These are phyloP conservation scores for Quercus berberidifolia DNA, from an alignment of 306 rosid species.

Conservation along the genomic window DNA sequence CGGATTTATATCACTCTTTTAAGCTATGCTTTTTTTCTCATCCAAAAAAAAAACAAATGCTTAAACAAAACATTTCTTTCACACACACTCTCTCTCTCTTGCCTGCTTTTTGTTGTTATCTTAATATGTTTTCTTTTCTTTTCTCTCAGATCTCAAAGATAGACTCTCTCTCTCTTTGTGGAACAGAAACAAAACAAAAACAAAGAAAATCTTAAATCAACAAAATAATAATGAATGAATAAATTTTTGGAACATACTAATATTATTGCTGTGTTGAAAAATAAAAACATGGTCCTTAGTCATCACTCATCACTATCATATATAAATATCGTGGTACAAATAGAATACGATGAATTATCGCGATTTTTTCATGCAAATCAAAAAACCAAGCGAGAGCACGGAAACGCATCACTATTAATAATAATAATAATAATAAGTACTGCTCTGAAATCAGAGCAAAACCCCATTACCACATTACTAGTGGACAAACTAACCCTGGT, in stretches of 20 bases:
- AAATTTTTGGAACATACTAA: background rate
- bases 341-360: constrained; percentile 2
- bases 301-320: too few species aligned
- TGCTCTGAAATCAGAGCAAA: constrained; percentile 23
- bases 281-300: too few species aligned
- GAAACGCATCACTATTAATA: background rate
- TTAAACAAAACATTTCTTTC: background rate
- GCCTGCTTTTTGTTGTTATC: constrained; percentile 18
- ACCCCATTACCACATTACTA: constrained; percentile 10
- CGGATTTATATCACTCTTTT: background rate
- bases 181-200: constrained; percentile 13
- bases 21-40: background rate
- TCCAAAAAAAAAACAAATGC: background rate
- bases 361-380: constrained; percentile 1
- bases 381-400: background rate
- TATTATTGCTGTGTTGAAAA: background rate
- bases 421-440: background rate
- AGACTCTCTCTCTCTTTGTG: background rate
- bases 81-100: constrained; percentile 9
- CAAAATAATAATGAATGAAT: background rate
- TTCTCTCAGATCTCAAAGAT: constrained; percentile 36
- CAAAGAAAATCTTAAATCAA: background rate
- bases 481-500: constrained; percentile 22
- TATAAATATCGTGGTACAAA: too few species aligned
- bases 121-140: background rate